Conservation (phyloP, 176 grass and related monocot species). For the Pharus latifolius region DNA sequence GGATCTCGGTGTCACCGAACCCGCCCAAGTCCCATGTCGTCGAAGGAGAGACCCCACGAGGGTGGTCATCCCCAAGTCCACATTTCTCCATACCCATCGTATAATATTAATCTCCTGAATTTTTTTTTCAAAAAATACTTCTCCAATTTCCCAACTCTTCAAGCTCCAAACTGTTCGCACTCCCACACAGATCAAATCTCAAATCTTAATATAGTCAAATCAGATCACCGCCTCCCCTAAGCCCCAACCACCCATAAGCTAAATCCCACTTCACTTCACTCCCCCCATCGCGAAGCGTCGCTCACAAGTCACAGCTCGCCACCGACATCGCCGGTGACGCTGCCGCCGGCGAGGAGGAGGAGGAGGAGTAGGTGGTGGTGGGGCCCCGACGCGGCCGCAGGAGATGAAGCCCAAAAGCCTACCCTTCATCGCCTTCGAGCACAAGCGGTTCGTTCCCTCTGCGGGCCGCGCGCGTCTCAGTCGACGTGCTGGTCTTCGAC, state of each 20-base stretch:
- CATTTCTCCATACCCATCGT: not conserved
- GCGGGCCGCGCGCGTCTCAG: not conserved
- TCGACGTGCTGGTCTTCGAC: not conserved
- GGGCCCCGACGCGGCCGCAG: not conserved
- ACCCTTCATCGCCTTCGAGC: slow-evolving; percentile 72
- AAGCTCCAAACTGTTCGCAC: not conserved
- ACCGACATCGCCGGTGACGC: not conserved
- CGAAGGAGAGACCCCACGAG: not conserved
- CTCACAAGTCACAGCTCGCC: not conserved
- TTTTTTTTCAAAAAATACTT: too few species aligned
- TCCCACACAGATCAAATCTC: slow-evolving; percentile 27
- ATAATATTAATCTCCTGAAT: not conserved
- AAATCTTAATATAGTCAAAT: slow-evolving; percentile 11
- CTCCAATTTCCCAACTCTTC: slow-evolving; percentile 11
- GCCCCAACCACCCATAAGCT: slow-evolving; percentile 18
- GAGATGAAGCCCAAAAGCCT: slow-evolving; percentile 78
- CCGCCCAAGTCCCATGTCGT: not conserved
- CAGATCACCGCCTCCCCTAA: not conserved
- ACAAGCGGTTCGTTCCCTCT: slow-evolving; percentile 58
- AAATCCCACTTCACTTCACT: slow-evolving; percentile 20
- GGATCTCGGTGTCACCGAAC: slow-evolving; percentile 18
- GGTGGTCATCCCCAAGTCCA: not conserved
- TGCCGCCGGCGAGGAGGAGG: not conserved
- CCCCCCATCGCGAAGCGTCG: slow-evolving; percentile 9
- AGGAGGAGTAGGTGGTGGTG: not conserved